Base-by-base conservation (phyloP, 805 yeast species). In the Sugiyamaella chiloensis region DNA sequence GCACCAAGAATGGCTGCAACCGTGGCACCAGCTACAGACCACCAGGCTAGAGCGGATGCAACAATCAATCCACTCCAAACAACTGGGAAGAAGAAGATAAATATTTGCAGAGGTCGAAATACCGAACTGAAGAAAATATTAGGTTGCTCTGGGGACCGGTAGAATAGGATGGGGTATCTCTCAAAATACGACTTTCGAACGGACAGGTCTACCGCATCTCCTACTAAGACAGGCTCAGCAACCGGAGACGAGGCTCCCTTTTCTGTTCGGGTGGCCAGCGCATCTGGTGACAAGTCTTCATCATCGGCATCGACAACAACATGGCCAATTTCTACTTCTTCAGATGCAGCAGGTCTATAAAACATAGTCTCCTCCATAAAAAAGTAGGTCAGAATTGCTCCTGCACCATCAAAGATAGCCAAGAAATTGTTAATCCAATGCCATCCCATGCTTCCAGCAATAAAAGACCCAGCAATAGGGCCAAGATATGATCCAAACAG, bases 401-500 rank as follows among this genome's bases (percentile, higher is more conserved):
- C 44, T 2, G 23, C 34, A n/a, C 46, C 46, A 12, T 23, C 24
- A 24, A 42, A 42, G 23, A 42, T 42, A 7, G 46, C 46, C 17
- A 42, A 14, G 27, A 42, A 42, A 17, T 42, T 42, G 26, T 42
- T 42, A 11, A 42, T 17, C 46, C 46, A 42, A 12, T 42, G 32
- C 46, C 46, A 42, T 5, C 34, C 34, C 46, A 42, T 42, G 30
- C 40, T 42, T 5, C 46, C 46, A 16, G 27, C 27, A 24, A 42
- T 42, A 11, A 42, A 42, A 3, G 46, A 42, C n/a, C 83, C 81
- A 41, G 79, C 69, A 55, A 80, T 66, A 4, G 85, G 84, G 3
- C 83, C 84, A 48, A 78, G 62, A 55, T 67, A 80, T 36, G 79
- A 75, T 7, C 81, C 78, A 9, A 72, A 70, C 30, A 79, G 69